Evolutionary conservation across 805 yeast genomes (phyloP), one percentile per base, ranked within the genome.

Genomic region (Suhomyces vadensis): DNA sequence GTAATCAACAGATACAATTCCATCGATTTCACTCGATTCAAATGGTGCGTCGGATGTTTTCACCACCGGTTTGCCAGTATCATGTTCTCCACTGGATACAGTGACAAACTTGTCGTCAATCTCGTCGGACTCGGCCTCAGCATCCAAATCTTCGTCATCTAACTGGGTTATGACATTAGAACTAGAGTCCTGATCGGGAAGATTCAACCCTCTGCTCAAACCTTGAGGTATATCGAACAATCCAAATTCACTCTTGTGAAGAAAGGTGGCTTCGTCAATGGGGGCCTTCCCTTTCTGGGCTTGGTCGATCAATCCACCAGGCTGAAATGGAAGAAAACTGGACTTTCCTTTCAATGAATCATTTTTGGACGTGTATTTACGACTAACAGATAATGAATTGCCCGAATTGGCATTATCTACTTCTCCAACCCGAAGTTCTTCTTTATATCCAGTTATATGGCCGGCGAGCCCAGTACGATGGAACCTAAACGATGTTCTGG

Each of bases 221-320:
- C 97, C 97, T 14, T 84, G 92, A 0, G 97, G 94, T 1, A 80
- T 64, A 60, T 88, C 95, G 56, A 84, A 87, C 27, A 94, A 64
- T 0, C 98, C 99, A 22, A 47, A 46, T 24, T 79, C 73, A 56
- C 87, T 92, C 56, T 83, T 77, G 55, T 85, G 94, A 37, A 86
- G 57, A 35, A 69, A 65, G 31, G 63, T 53, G 0, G 71, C 58
- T 3, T 61, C 65, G 41, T 71, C 76, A 5, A 57, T 56, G 4
- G 39, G 37, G 17, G 52, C 51, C 20, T 53, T 55, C 3, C 45
- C 49, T 20, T 44, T 48, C 36, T 39, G 41, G 8, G 44, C 42
- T 11, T 46, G 46, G 36, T 45, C 41, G 38, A 47, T 44, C 31
- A 74, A 60, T 2, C 98, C 97, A 52, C 99, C 98, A 0, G 99